Evolutionary conservation across 1,139 yeast genomes (phyloP).

Genomic region (Komagataea norvegica): DNA sequence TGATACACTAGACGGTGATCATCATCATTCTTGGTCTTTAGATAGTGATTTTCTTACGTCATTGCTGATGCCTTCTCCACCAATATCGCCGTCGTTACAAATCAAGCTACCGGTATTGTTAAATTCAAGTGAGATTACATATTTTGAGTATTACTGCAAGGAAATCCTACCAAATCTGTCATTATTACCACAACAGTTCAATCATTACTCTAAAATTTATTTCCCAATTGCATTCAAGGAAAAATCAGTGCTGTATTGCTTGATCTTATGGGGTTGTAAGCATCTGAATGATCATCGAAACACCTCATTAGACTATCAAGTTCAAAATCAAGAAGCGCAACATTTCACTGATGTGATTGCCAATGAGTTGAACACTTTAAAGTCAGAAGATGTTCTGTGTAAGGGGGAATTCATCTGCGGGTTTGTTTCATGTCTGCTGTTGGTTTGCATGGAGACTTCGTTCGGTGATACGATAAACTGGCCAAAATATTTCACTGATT

Average conservation of each 20-base stretch:
- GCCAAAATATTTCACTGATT: constrained; percentile 31
- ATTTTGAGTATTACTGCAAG: constrained; percentile 32
- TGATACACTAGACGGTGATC: neutral
- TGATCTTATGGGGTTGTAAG: constrained; percentile 33
- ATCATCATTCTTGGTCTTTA: neutral
- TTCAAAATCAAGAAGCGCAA: constrained; percentile 21
- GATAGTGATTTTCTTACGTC: constrained; percentile 2
- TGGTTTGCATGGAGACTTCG: constrained; percentile 35
- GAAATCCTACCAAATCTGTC: constrained; percentile 31
- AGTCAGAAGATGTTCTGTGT: neutral
- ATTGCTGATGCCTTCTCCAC: constrained; percentile 3
- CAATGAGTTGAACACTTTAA: constrained; percentile 10
- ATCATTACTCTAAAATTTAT: constrained; percentile 32
- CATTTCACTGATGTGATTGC: constrained; percentile 13
- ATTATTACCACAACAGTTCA: constrained; percentile 31
- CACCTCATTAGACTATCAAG: constrained; percentile 18
- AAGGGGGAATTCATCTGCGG: constrained; percentile 27
- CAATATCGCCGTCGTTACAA: constrained; percentile 5
- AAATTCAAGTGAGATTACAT: constrained; percentile 19
- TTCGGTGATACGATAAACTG: constrained; percentile 34
- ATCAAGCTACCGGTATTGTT: constrained; percentile 15
- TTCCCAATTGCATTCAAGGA: constrained; percentile 33
- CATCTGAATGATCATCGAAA: constrained; percentile 19
- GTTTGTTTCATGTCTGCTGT: constrained; percentile 31
- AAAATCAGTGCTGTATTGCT: constrained; percentile 29